Base-by-base conservation (phyloP, 148 eudicot genomes). In the Rhododendron mucronatum region DNA sequence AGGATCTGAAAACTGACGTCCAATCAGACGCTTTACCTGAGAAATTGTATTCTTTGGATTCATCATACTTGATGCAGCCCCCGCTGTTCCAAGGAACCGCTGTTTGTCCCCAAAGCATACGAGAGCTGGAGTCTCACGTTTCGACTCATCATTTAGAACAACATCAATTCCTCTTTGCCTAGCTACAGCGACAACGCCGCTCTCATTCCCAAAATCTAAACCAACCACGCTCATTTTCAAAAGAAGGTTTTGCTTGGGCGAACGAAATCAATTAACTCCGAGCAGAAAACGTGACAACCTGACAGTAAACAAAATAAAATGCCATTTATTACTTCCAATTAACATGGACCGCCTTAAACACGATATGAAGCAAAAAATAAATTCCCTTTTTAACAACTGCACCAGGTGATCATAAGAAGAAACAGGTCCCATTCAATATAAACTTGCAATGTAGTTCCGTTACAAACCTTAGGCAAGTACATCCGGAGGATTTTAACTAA, bases 81-180 rank as follows among this genome's bases (percentile, higher is more conserved):
- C 99, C 26, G 99, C 99, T 48, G 97, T 95, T 82, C 99, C 99
- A 85, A 95, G 92, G 83, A 95, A 95, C 48, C 98, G 89, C 80
- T 96, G 99, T 91, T 96, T 96, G 23, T 96, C 99, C 50, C 99
- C 99, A 87, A 96, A 96, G 86, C 96, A 94, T 48, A 96, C 97
- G 85, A 96, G 55, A 79, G 99, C 97, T 67, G 99, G 99, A 71
- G 99, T 96, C 88, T 96, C 95, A 65, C 99, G 93, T 82, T 96
- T 96, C 9, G 99, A 96, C 80, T 96, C 99, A 82, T 96, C 99
- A 85, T 96, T 96, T 30, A 96, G 96, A 41, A 96, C 99, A 82
- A 96, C 95, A 89, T 96, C 99, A 30, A 96, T 96, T 5, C 98
- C 99, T 82, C 99, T 93, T 87, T 96, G 99, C 87, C 99, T 93